Percentiles rank a stretch among this genome's conserved stretches.
phyloP scores from a whole-genome alignment of 129 eudicot genomes.

The Lonicera japonica region DNA sequence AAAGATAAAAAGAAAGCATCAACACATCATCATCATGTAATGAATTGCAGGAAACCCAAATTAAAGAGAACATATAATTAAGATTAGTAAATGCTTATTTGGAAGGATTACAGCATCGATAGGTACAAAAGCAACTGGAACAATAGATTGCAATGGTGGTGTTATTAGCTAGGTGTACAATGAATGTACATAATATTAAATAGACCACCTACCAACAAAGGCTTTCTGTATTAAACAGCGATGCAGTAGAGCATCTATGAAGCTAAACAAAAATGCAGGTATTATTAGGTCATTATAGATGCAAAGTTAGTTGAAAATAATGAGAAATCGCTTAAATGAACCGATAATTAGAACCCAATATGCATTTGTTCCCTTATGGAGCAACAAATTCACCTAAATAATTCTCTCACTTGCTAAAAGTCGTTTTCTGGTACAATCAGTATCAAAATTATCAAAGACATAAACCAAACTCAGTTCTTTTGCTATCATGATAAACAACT shows the following conservation, averaged over 20 bases:
- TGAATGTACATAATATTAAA: neutral
- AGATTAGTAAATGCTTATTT: neutral
- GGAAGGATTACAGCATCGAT: neutral
- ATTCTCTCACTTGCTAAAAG: no score
- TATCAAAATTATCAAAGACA: no score
- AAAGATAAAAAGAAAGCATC: neutral
- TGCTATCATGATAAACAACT: no score
- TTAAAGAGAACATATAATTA: neutral
- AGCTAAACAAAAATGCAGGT: neutral
- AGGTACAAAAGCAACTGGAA: neutral
- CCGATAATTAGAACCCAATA: neutral
- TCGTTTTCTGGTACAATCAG: no score
- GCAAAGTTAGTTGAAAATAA: neutral
- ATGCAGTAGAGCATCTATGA: neutral
- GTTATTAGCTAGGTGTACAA: neutral
- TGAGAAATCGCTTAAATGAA: neutral
- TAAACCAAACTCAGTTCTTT: no score
- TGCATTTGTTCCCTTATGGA: no score
- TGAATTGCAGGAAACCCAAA: neutral
- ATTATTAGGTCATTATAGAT: neutral
- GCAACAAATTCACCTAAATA: no score
- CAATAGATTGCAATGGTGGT: neutral
- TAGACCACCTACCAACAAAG: neutral
- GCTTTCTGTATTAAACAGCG: neutral
- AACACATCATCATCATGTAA: neutral